Evolutionary conservation across 2,329 filamentous ascomycete species (phyloP).

Genomic region (Penicillium fuscoglaucum): DNA sequence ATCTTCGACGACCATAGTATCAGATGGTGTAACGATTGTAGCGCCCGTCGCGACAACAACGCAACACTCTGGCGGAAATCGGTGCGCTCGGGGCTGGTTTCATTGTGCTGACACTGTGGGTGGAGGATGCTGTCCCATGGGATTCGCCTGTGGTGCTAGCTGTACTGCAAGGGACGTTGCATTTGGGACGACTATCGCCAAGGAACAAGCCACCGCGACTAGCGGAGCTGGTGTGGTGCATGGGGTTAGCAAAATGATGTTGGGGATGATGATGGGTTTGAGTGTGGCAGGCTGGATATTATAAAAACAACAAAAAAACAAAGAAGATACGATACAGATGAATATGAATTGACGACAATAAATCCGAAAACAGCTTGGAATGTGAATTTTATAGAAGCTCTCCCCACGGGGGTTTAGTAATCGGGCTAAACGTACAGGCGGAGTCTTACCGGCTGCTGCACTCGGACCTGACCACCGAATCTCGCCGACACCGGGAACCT

Average conservation of each 20-base stretch:
- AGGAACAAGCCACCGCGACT: slow-evolving; percentile 30
- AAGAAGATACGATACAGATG: background rate
- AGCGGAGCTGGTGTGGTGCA: background rate
- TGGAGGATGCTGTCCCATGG: slow-evolving; percentile 80
- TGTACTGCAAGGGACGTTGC: slow-evolving; percentile 61
- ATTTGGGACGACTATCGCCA: slow-evolving; percentile 54
- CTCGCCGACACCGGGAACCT: slow-evolving; percentile 24
- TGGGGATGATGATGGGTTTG: slow-evolving; percentile 5
- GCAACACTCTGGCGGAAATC: slow-evolving; percentile 29
- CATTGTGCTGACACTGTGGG: slow-evolving; percentile 65
- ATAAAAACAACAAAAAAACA: background rate
- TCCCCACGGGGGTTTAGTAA: slow-evolving; percentile 17
- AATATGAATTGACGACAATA: background rate
- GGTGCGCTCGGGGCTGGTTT: slow-evolving; percentile 79
- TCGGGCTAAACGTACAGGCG: slow-evolving; percentile 5
- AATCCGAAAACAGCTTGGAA: background rate
- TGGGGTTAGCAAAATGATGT: background rate
- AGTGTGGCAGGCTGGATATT: slow-evolving; percentile 5
- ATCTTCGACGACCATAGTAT: slow-evolving; percentile 64
- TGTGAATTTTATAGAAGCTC: background rate
- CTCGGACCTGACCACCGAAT: slow-evolving; percentile 20
- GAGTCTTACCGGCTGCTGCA: slow-evolving; percentile 8
- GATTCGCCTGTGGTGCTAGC: slow-evolving; percentile 72
- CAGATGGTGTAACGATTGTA: slow-evolving; percentile 68
- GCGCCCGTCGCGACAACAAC: slow-evolving; percentile 55